These are phyloP conservation scores for Verticillium albo-atrum DNA, from an alignment of 2,329 filamentous ascomycete species.

Conservation along the genomic window DNA sequence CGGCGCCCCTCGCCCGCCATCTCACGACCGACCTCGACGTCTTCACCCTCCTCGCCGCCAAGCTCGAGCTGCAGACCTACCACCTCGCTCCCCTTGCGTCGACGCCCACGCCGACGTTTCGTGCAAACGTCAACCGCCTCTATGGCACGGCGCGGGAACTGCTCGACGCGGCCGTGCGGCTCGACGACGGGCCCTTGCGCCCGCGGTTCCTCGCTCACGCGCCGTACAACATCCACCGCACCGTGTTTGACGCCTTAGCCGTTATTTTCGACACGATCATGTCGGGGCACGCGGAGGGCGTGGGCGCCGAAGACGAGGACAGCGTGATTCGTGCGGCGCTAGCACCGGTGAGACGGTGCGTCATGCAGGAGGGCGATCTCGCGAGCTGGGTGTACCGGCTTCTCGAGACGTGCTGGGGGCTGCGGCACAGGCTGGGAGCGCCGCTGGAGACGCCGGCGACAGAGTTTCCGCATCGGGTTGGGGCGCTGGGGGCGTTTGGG, in stretches of 20 bases:
- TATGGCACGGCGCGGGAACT: conserved; percentile 44
- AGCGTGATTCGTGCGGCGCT: conserved; percentile 9
- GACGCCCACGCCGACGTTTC: conserved; percentile 31
- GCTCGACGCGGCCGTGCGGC: conserved; percentile 29
- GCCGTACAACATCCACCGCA: conserved; percentile 45
- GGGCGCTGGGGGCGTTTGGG: conserved; percentile 44
- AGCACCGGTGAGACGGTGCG: conserved; percentile 33
- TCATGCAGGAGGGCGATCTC: conserved; percentile 44
- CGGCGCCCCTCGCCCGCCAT: conserved; percentile 38
- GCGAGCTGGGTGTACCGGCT: conserved; percentile 39
- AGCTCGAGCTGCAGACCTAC: conserved; percentile 49
- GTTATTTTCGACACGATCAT: conserved; percentile 30
- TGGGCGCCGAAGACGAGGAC: conserved; percentile 10
- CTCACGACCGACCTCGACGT: conserved; percentile 38
- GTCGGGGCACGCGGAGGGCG: conserved; percentile 19
- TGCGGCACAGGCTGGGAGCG: conserved; percentile 31
- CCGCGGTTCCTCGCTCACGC: conserved; percentile 37
- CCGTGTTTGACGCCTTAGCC: conserved; percentile 34
- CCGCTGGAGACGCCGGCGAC: conserved; percentile 33
- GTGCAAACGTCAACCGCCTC: conserved; percentile 39
- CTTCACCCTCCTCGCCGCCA: conserved; percentile 43
- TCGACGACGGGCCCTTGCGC: conserved; percentile 9
- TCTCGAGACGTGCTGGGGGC: conserved; percentile 44
- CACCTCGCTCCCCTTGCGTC: conserved; percentile 43
- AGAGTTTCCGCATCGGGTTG: conserved; percentile 39